A percentile compares a stretch with the other conserved stretches of the same genome.
phyloP scores from a whole-genome alignment of 176 grass and related monocot genomes.

The Neostapfia colusana region DNA sequence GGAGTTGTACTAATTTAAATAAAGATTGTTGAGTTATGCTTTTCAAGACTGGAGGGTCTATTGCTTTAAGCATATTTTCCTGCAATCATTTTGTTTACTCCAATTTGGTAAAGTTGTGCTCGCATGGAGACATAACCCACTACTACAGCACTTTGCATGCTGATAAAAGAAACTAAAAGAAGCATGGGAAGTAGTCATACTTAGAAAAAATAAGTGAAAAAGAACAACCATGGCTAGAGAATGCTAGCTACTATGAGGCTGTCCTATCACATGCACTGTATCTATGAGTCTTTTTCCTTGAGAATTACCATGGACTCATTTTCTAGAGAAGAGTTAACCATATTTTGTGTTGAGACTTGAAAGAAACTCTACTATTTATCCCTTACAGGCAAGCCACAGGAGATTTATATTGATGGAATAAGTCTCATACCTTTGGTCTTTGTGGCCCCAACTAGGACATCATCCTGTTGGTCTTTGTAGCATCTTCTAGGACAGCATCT shows the following conservation, averaged over 20 bases:
- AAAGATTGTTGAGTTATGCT: slow-evolving; percentile 3
- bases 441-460: slow-evolving; percentile 27
- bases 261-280: background rate
- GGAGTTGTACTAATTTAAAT: slow-evolving; percentile 7
- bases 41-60: slow-evolving; percentile 1
- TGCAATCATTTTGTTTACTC: slow-evolving; percentile 9
- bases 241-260: background rate
- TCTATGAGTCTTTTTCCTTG: background rate
- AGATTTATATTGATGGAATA: background rate
- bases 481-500: no score
- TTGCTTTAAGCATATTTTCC: slow-evolving; percentile 19
- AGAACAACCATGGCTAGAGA: slow-evolving; percentile 5
- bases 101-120: slow-evolving; percentile 22
- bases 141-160: slow-evolving; percentile 19
- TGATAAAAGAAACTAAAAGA: slow-evolving; percentile 33
- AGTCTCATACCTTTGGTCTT: background rate
- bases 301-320: background rate
- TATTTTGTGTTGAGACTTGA: background rate
- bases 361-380: background rate
- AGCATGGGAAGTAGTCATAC: slow-evolving; percentile 27
- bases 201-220: slow-evolving; percentile 21
- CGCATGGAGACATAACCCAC: slow-evolving; percentile 26
- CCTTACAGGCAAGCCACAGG: background rate
- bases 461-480: no score
- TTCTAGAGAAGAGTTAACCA: background rate